Evolutionary conservation across 78 protist genomes (phyloP), one percentile per base, ranked within the genome.

Genomic region (Speleostelium caveatum): DNA sequence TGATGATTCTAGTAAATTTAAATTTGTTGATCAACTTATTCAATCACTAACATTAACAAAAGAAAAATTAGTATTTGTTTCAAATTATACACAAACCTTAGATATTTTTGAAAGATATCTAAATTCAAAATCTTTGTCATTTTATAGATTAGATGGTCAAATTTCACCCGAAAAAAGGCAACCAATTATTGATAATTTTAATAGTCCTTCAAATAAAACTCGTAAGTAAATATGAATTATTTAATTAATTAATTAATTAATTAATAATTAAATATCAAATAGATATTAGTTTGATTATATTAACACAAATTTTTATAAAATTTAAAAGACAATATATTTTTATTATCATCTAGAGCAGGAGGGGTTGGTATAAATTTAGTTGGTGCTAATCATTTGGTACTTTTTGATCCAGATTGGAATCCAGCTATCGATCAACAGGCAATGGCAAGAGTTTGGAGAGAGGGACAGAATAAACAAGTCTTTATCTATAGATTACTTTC

Each of bases 331-430:
- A 93, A 90, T 51, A 96, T 93, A 16, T 93, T 93, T 39, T 53
- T 93, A 12, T 51, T 93, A n/a, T 93, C 96, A 0, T 56, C 96
- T 3, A 93, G 77, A 66, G 96, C 98, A 17, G 99, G 99, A 35
- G 99, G 99, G 35, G 92, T 91, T 45, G 99, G 99, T 2, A 73
- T 98, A 38, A 98, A 98, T 87, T 94, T 98, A 38, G 95, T 97
- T 69, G 99, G 99, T 17, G 99, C 97, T 22, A 98, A 94, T 93
- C 89, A 98, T 1, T 74, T 98, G 10, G 95, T 98, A 14, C 71
- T 98, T 2, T 97, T 65, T 86, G 99, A 98, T 71, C 96, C 98
- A 4, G 99, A 98, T 69, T 98, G 99, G 90, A 97, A 98, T 74
- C 99, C 99, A 0, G 98, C 98, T 19, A 86, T 72, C 30, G 99